Base-by-base conservation (phyloP, 1,284 basidiomycete genomes). In the Blastosporella zonata region DNA sequence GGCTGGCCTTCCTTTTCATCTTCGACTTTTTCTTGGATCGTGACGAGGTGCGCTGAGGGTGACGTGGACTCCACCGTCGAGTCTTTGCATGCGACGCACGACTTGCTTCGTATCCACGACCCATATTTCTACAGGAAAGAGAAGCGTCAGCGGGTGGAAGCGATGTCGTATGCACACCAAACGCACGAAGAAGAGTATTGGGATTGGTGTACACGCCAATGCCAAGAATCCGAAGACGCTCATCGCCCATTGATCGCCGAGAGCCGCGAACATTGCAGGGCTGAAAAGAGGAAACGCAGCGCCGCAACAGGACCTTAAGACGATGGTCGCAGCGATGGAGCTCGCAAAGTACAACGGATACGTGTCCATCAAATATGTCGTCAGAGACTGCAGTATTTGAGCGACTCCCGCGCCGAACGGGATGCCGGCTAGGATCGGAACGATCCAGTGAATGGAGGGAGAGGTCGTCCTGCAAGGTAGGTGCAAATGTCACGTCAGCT, bases 171-270 rank as follows among this genome's bases (percentile, higher is more conserved):
- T 20, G 12, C 10, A 44, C 4, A 21, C 6, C n/a, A 20, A 28
- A 67, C 72, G 58, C 55, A 76, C 76, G 60, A 63, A 78, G 55
- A 79, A 76, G 23, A 78, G 55, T 17, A 73, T 63, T 3, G 75
- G 77, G 33, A 79, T 69, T 2, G 84, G 85, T 53, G 74, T 74
- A 59, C 81, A 85, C 0, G 66, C 66, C 2, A 81, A 61, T 2
- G 79, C 67, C 27, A 86, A 55, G 59, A 77, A 77, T 5, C 75
- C 84, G 57, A 87, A 81, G 9, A 88, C 67, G 41, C 75, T 79
- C 62, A 79, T 75, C 2, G 80, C 84, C 84, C 85, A 87, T 52
- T 79, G 68, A 40, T 83, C 78, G 7, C 84, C 84, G 12, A 87
- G 71, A 4, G 65, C 67, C 6, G 63, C 59, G 61, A 83, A 85